A percentile compares a stretch with the other conserved stretches of the same genome.
phyloP scores from a whole-genome alignment of 345 rosid species.

The Populus simonii region DNA sequence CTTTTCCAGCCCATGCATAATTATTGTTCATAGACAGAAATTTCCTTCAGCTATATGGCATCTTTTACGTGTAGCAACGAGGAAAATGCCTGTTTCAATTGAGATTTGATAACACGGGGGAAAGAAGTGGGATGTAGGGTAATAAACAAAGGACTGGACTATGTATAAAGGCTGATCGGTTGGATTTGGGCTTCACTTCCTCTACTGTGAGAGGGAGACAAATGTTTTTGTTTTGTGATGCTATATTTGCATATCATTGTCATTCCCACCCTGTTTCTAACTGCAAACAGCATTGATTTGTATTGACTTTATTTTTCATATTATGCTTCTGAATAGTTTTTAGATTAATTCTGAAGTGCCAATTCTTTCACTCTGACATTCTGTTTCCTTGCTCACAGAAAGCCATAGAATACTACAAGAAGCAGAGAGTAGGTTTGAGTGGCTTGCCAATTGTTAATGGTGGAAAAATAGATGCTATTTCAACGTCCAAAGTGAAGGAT shows the following conservation, averaged over 20 bases:
- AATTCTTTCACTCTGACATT: not conserved
- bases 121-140: not conserved
- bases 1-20: not conserved
- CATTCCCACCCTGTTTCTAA: not conserved
- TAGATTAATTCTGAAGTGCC: not conserved
- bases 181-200: not conserved
- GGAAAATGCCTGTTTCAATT: not conserved
- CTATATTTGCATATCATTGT: not conserved
- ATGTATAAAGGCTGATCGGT: not conserved
- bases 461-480: conserved; percentile 27
- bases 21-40: not conserved
- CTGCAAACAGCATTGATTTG: not conserved
- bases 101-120: not conserved
- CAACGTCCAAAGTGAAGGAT: conserved; percentile 31
- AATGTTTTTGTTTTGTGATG: not conserved
- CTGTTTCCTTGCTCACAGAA: conserved; percentile 45
- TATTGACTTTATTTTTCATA: not conserved
- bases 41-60: not conserved
- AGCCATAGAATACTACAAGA: conserved; percentile 79
- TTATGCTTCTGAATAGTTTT: not conserved
- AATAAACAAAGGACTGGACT: not conserved
- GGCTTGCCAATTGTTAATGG: conserved; percentile 31
- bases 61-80: not conserved
- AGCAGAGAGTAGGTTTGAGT: conserved; percentile 48
- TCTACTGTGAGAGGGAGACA: too few relatives aligned